phyloP scores from a whole-genome alignment of 208 protist genomes.

The Porcisia hertigi region DNA sequence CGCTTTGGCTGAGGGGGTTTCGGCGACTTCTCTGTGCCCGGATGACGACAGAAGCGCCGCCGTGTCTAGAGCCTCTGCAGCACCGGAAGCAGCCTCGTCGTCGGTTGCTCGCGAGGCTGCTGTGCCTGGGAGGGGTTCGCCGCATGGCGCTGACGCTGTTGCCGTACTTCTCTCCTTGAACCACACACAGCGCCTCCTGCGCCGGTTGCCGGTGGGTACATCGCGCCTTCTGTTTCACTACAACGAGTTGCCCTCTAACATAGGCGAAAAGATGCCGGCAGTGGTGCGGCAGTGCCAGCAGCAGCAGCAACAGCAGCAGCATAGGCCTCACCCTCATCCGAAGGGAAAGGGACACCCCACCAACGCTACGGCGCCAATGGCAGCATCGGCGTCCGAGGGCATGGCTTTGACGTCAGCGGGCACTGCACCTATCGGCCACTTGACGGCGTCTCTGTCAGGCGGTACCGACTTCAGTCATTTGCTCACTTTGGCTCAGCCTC shows the following conservation, averaged over 20 bases:
- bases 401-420: background rate
- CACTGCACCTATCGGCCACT: background rate
- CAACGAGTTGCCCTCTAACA: constrained; percentile 48
- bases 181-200: constrained; percentile 46
- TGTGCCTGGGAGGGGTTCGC: background rate
- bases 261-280: constrained; percentile 30
- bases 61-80: background rate
- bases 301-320: background rate
- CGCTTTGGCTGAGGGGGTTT: background rate
- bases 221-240: constrained; percentile 28
- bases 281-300: constrained; percentile 4
- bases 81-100: background rate
- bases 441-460: background rate
- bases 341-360: background rate
- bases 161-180: constrained; percentile 14
- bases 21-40: background rate
- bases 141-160: background rate
- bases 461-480: background rate
- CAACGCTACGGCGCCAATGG: background rate
- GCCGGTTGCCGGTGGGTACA: constrained; percentile 40
- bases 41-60: background rate
- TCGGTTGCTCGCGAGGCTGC: background rate
- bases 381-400: background rate
- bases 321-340: background rate
- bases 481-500: constrained; percentile 14